Conservation (phyloP, 2,329 filamentous ascomycete genomes). For the Drechslerella coelobrocha region DNA sequence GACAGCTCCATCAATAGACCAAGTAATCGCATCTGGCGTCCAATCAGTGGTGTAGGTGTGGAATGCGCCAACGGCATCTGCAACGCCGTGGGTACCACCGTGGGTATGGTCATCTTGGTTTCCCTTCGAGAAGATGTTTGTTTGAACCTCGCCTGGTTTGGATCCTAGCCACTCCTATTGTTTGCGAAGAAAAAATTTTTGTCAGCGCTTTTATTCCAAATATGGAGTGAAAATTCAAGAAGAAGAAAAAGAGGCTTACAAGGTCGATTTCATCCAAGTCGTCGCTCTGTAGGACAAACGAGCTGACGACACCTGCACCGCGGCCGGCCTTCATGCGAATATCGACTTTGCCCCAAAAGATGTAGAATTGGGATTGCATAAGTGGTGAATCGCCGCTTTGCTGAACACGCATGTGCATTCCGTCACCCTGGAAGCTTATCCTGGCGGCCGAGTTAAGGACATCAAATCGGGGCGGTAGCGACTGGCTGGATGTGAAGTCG, state of each 20-base stretch:
- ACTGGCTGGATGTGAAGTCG: slow-evolving; percentile 64
- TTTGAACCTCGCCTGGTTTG: slow-evolving; percentile 77
- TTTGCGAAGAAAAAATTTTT: not conserved
- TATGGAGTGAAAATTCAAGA: too few species aligned
- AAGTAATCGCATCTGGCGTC: slow-evolving; percentile 82
- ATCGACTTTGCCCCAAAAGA: slow-evolving; percentile 96
- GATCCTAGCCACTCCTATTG: slow-evolving; percentile 81
- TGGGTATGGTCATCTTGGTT: slow-evolving; percentile 84
- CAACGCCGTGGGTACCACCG: slow-evolving; percentile 76
- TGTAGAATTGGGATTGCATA: slow-evolving; percentile 90
- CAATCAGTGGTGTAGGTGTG: slow-evolving; percentile 92
- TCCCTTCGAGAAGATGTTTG: slow-evolving; percentile 96
- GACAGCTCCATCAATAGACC: slow-evolving; percentile 80
- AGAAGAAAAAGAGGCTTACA: slow-evolving; percentile 50
- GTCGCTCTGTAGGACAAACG: slow-evolving; percentile 88
- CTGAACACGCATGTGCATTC: slow-evolving; percentile 38
- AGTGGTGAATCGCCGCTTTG: slow-evolving; percentile 64
- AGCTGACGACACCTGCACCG: slow-evolving; percentile 90
- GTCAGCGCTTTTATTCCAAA: not conserved
- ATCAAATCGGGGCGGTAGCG: slow-evolving; percentile 28
- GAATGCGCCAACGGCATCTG: slow-evolving; percentile 74
- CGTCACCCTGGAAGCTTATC: slow-evolving; percentile 34
- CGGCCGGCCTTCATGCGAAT: slow-evolving; percentile 84
- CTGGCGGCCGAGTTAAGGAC: slow-evolving; percentile 60
- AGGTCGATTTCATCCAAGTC: slow-evolving; percentile 94